A percentile compares a stretch with the other conserved stretches of the same genome.
Evolutionary conservation across 1,139 yeast genomes (phyloP).

Genomic region (Arxiozyma slooffiae): DNA sequence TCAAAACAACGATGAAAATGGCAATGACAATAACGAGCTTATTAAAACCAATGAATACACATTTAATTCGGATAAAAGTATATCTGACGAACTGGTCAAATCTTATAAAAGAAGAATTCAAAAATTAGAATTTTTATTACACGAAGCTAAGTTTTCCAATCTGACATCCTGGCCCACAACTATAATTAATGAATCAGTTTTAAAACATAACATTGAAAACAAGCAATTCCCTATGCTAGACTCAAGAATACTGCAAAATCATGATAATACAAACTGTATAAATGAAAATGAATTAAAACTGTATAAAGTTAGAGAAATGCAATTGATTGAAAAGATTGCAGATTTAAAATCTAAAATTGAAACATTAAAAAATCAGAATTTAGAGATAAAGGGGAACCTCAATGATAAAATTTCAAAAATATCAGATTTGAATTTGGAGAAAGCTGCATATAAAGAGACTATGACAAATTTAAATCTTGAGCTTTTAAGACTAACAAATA

Average conservation of each 20-base stretch:
- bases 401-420: slow-evolving; percentile 3
- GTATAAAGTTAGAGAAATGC: neutral
- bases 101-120: slow-evolving; percentile 46
- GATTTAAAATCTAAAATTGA: neutral
- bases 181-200: slow-evolving; percentile 11
- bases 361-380: neutral
- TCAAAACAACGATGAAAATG: neutral
- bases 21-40: neutral
- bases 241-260: neutral
- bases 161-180: slow-evolving; percentile 49
- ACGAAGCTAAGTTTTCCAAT: slow-evolving; percentile 54
- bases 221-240: neutral
- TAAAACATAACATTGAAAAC: neutral
- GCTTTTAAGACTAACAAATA: slow-evolving; percentile 21
- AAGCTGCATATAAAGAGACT: slow-evolving; percentile 25
- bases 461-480: slow-evolving; percentile 20
- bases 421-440: slow-evolving; percentile 20
- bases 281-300: neutral
- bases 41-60: neutral
- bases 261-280: neutral
- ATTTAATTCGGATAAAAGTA: slow-evolving; percentile 12
- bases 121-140: slow-evolving; percentile 56
- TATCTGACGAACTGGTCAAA: neutral
- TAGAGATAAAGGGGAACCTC: slow-evolving; percentile 5
- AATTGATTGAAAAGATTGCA: neutral